phyloP scores from a whole-genome alignment of 306 rosid species.

The Luffa acutangula region DNA sequence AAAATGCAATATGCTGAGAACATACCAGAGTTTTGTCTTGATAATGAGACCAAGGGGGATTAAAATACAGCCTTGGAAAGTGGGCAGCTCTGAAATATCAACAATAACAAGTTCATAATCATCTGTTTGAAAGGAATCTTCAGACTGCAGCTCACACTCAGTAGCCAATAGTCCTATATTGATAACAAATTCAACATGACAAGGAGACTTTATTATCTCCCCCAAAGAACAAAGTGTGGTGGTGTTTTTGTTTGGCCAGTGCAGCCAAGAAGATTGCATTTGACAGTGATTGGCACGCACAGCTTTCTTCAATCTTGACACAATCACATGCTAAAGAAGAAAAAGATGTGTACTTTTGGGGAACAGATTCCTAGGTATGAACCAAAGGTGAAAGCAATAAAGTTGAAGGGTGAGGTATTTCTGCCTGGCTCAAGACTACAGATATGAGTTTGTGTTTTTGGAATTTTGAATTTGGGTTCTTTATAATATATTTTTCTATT shows the following conservation, averaged over 20 bases:
- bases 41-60: background rate
- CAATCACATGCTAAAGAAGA: slow-evolving; percentile 6
- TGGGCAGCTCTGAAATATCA: background rate
- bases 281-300: slow-evolving; percentile 1
- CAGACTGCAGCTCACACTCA: background rate
- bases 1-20: background rate
- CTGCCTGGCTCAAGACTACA: background rate
- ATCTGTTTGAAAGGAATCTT: slow-evolving; percentile 9
- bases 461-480: slow-evolving; percentile 3
- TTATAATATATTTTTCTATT: background rate
- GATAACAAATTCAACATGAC: background rate
- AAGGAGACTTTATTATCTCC: slow-evolving; percentile 5
- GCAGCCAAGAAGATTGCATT: slow-evolving; percentile 10
- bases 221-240: slow-evolving; percentile 8
- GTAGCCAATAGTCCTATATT: background rate
- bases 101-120: background rate
- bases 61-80: background rate
- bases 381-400: slow-evolving; percentile 2
- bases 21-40: background rate
- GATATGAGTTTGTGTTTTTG: background rate
- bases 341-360: slow-evolving; percentile 11
- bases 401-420: slow-evolving; percentile 5
- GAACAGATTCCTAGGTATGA: slow-evolving; percentile 2
- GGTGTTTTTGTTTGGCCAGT: slow-evolving; percentile 10
- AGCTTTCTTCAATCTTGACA: slow-evolving; percentile 6